phyloP scores from a whole-genome alignment of 306 rosid genomes.

The Citrullus mucosospermus region DNA sequence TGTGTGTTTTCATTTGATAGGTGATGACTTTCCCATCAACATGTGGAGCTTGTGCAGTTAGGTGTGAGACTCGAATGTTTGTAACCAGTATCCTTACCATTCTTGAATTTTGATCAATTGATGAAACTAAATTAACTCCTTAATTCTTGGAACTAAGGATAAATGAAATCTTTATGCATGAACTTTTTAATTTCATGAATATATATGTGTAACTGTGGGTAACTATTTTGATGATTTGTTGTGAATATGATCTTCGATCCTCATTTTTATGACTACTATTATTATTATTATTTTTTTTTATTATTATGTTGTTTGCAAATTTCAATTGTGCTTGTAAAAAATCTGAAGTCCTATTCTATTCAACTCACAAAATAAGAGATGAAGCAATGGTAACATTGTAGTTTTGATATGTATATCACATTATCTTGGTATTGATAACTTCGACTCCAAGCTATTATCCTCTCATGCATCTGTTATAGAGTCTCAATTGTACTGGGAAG shows the following conservation, averaged over 20 bases:
- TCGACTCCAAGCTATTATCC: neutral
- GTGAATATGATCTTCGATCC: neutral
- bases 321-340: neutral
- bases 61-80: slow-evolving; percentile 92
- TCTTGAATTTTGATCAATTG: slow-evolving; percentile 4
- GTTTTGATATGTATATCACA: neutral
- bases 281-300: too few species aligned
- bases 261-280: neutral
- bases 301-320: neutral
- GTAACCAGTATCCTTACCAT: slow-evolving; percentile 64
- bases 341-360: neutral
- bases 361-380: neutral
- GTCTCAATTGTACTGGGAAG: neutral
- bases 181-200: neutral
- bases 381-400: neutral
- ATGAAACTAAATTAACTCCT: neutral
- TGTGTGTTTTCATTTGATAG: slow-evolving; percentile 28
- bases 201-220: neutral
- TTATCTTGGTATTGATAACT: neutral
- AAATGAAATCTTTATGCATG: neutral
- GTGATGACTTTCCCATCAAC: slow-evolving; percentile 98
- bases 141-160: neutral
- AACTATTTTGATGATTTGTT: neutral
- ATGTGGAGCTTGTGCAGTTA: slow-evolving; percentile 60
- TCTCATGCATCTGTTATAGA: neutral